Base-by-base conservation (phyloP, 169 alveolate genomes). In the Neospora caninum region DNA sequence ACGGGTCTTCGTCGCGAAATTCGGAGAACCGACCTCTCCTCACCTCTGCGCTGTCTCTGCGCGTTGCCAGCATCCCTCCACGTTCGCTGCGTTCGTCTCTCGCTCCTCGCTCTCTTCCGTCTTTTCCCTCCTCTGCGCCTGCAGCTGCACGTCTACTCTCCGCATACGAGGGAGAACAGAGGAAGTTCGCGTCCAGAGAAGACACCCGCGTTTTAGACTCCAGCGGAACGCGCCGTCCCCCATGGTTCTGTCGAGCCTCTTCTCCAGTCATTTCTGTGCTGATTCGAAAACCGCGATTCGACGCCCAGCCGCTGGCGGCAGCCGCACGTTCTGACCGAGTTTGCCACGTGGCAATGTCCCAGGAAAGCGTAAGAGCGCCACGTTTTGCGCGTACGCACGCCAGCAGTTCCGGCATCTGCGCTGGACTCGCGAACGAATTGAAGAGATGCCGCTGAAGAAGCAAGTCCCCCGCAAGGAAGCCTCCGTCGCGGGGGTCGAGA, bases 401-500 rank as follows among this genome's bases (percentile, higher is more conserved):
- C 4, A 64, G n/a, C n/a, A 1, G 31, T 6, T 16, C n/a, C 73
- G 73, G 31, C 73, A 22, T 64, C 31, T 6, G 73, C 73, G 73
- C n/a, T 27, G 22, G 58, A 13, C 58, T 49, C 73, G 7, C 4
- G 7, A 64, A 1, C n/a, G 86, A 10, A n/a, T 38, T 78, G 39
- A 20, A 38, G 45, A 78, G 86, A 16, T 38, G 86, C 13, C 86
- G 86, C 86, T 38, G 86, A 16, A 78, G 49, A 16, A 78, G 45
- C 49, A 25, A 43, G 42, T 78, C 86, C 42, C 86, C 86, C 27
- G 45, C 39, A 20, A 4, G 86, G 20, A 78, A n/a, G 86, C 49
- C 86, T 0, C 86, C 45, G 86, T 38, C 39, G 86, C 45, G 86
- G 4, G 86, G 86, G 45, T 78, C 86, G 29, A 78, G 45, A n/a